Conservation (phyloP, 2,329 filamentous ascomycete genomes). For the Mycocentrospora acerina region DNA sequence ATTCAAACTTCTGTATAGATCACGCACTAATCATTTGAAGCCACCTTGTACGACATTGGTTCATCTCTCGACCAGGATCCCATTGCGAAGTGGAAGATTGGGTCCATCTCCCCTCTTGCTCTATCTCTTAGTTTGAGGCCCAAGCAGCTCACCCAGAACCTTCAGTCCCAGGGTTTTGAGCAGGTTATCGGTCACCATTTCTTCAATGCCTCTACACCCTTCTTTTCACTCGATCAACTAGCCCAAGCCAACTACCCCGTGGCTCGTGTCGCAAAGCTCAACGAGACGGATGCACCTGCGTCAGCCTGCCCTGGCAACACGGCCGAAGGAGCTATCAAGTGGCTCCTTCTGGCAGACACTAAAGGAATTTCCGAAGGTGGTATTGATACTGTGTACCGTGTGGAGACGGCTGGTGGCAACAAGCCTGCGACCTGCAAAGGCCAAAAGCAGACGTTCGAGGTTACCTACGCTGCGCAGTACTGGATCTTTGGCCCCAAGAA, state of each 20-base stretch:
- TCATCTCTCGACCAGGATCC: slow-evolving; percentile 31
- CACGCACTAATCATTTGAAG: slow-evolving; percentile 20
- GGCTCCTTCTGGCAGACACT: slow-evolving; percentile 49
- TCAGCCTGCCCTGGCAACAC: slow-evolving; percentile 40
- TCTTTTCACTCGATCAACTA: slow-evolving; percentile 57
- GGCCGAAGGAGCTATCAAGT: slow-evolving; percentile 46
- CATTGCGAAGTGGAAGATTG: slow-evolving; percentile 35
- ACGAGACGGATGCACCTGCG: slow-evolving; percentile 54
- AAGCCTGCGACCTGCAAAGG: slow-evolving; percentile 44
- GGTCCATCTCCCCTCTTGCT: slow-evolving; percentile 34
- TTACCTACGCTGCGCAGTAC: slow-evolving; percentile 47
- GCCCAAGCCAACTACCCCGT: slow-evolving; percentile 46
- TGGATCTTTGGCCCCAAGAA: slow-evolving; percentile 13
- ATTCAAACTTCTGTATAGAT: background rate
- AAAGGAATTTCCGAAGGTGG: slow-evolving; percentile 41
- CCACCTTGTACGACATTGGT: slow-evolving; percentile 40
- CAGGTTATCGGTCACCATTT: slow-evolving; percentile 64
- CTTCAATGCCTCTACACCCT: slow-evolving; percentile 60
- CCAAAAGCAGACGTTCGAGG: slow-evolving; percentile 34
- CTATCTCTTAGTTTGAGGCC: slow-evolving; percentile 28
- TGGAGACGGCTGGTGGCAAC: slow-evolving; percentile 52
- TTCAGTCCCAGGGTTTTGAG: slow-evolving; percentile 32
- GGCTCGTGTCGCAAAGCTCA: slow-evolving; percentile 50
- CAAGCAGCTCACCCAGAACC: slow-evolving; percentile 24
- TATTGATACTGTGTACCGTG: slow-evolving; percentile 49